Percentiles rank a stretch among this genome's conserved stretches.
phyloP scores from a whole-genome alignment of 345 rosid species.

The Salix arbutifolia region DNA sequence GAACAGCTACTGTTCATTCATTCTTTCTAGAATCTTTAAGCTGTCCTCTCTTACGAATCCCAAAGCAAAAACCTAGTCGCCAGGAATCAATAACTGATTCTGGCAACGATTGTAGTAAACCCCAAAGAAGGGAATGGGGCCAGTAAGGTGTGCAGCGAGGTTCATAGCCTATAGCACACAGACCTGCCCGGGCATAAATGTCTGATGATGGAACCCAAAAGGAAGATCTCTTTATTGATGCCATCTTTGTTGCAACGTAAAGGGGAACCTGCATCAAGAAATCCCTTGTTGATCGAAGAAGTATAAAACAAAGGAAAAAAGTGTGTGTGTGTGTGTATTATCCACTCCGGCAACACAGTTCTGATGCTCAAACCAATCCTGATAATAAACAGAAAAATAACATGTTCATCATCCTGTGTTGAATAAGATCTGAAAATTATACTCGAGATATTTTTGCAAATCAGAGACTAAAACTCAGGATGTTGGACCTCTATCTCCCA shows the following conservation, averaged over 20 bases:
- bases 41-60: constrained; percentile 57
- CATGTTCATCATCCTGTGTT: background rate
- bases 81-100: constrained; percentile 49
- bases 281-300: background rate
- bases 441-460: background rate
- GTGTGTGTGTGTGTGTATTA: background rate
- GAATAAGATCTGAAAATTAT: background rate
- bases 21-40: constrained; percentile 66
- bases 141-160: constrained; percentile 77
- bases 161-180: constrained; percentile 65
- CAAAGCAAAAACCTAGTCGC: constrained; percentile 44
- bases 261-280: constrained; percentile 56
- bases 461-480: background rate
- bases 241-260: constrained; percentile 85
- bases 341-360: background rate
- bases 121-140: constrained; percentile 73
- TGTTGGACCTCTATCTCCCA: background rate
- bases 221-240: constrained; percentile 66
- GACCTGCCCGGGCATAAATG: constrained; percentile 57
- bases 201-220: constrained; percentile 68
- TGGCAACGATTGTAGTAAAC: constrained; percentile 41
- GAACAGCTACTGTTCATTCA: constrained; percentile 27
- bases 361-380: background rate
- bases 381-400: background rate
- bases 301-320: background rate